A percentile compares a stretch with the other conserved stretches of the same genome.
Conservation (phyloP, 2,329 filamentous ascomycete species). For the Fusarium neocosmosporiellum region DNA sequence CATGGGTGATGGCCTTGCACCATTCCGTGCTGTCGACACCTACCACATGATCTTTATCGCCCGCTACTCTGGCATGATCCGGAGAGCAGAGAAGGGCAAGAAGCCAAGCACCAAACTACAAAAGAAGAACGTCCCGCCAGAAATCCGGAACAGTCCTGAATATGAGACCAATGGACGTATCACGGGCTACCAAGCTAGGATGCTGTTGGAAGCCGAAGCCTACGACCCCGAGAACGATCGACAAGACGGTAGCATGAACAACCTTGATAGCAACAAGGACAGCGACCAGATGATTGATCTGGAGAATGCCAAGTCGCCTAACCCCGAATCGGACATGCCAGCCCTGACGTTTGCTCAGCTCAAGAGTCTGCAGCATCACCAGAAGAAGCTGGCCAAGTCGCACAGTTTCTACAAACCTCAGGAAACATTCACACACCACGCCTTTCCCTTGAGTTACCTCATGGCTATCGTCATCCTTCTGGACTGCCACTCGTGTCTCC, state of each 20-base stretch:
- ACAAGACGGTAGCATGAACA: not conserved
- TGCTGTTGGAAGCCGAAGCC: conserved; percentile 24
- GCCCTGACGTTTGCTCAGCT: conserved; percentile 76
- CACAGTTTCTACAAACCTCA: conserved; percentile 93
- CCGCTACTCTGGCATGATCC: conserved; percentile 64
- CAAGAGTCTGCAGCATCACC: conserved; percentile 77
- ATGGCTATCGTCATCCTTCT: conserved; percentile 82
- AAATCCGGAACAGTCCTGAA: conserved; percentile 28
- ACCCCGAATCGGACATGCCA: conserved; percentile 62
- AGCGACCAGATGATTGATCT: conserved; percentile 50
- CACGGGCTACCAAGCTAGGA: conserved; percentile 37
- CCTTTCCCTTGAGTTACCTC: conserved; percentile 80
- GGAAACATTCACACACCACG: conserved; percentile 83
- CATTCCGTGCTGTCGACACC: conserved; percentile 83
- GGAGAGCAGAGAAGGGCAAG: conserved; percentile 60
- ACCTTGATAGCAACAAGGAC: conserved; percentile 57
- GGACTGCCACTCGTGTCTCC: conserved; percentile 82
- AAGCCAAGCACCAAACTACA: conserved; percentile 47
- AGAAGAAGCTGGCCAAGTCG: conserved; percentile 81
- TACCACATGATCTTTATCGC: conserved; percentile 90
- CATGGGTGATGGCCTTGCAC: conserved; percentile 76
- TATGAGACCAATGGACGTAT: conserved; percentile 12
- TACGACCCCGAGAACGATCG: conserved; percentile 25
- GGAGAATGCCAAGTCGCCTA: conserved; percentile 52
- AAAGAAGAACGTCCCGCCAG: conserved; percentile 33